Base-by-base conservation (phyloP, 148 eudicot genomes). In the Limonium bicolor region DNA sequence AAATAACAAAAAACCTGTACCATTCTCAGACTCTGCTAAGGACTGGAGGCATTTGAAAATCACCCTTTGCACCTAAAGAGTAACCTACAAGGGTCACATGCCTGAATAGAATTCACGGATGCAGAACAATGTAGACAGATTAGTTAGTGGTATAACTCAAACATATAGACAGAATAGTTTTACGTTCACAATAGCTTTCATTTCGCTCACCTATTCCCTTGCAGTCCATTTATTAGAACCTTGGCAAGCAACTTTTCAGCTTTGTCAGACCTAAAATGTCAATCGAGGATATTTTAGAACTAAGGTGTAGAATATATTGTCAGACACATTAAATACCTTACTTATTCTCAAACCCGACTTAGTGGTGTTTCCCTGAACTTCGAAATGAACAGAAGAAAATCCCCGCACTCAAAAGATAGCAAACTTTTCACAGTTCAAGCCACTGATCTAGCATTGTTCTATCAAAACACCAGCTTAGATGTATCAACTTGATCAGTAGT, bases 21-120 rank as follows among this genome's bases (percentile, higher is more conserved):
- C n/a, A 55, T 39, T 51, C 50, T 68, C 84, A 34, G 45, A 54
- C 65, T 85, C 62, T 34, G 87, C 67, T 58, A 92, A 53, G 45
- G n/a, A 15, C 41, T 92, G 74, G 46, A 92, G 99, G 62, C 95
- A 85, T 59, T 73, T 92, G 67, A 72, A 85, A 43, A 92, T 85
- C 31, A 82, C 99, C 39, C 94, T 68, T n/a, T 57, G 99, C 99
- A 58, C 99, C 99, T 57, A 92, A 81, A 9, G 99, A 92, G 64
- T 85, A 85, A 40, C 94, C 99, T 39, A 85, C 71, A 56, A 92
- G 93, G 27, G 95, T 92, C 37, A 92, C 95, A 54, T 94, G 99
- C 95, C 99, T 90, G 80, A 56, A 60, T 28, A 48, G 20, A 37
- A 60, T 44, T 51, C 34, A 40, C 30, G 37, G 50, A 9, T n/a